Evolutionary conservation across 2,329 filamentous ascomycete species (phyloP).

Genomic region (Shiraia sp.): DNA sequence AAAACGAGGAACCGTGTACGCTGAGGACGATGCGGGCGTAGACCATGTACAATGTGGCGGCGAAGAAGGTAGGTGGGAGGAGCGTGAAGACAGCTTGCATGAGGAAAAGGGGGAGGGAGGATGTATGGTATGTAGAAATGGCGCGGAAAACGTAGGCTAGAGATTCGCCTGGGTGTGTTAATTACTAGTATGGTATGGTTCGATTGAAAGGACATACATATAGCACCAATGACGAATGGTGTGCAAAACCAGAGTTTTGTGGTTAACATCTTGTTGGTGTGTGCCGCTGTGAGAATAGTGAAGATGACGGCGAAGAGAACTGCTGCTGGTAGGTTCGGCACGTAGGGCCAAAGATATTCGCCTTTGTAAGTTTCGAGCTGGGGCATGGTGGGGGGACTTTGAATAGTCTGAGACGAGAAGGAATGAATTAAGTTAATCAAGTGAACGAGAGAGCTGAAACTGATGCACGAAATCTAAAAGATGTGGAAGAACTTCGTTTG

Average conservation of each 20-base stretch:
- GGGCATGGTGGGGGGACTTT: constrained; percentile 8
- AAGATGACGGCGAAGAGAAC: constrained; percentile 55
- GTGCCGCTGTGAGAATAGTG: constrained; percentile 42
- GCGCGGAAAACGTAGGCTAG: constrained; percentile 57
- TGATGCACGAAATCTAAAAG: no score
- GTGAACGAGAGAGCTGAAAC: neutral
- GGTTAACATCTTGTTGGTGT: constrained; percentile 48
- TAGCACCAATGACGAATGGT: constrained; percentile 51
- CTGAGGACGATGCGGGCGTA: constrained; percentile 43
- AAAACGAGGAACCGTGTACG: constrained; percentile 44
- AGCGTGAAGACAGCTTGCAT: constrained; percentile 46
- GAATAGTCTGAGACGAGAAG: no score
- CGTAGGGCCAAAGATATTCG: constrained; percentile 36
- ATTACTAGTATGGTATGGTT: constrained; percentile 4
- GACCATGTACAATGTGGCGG: constrained; percentile 51
- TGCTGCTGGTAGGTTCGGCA: constrained; percentile 51
- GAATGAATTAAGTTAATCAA: neutral
- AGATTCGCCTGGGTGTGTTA: constrained; percentile 49
- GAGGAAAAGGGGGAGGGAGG: constrained; percentile 41
- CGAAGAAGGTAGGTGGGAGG: constrained; percentile 49
- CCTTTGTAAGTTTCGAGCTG: constrained; percentile 13
- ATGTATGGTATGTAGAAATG: constrained; percentile 33
- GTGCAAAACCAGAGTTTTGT: constrained; percentile 52
- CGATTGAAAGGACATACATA: constrained; percentile 47
- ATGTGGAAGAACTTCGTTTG: no score